Percentiles rank a stretch among this genome's conserved stretches.
Evolutionary conservation across 192 early-diverging fungal species (phyloP).

Genomic region (Mortierella antarctica): DNA sequence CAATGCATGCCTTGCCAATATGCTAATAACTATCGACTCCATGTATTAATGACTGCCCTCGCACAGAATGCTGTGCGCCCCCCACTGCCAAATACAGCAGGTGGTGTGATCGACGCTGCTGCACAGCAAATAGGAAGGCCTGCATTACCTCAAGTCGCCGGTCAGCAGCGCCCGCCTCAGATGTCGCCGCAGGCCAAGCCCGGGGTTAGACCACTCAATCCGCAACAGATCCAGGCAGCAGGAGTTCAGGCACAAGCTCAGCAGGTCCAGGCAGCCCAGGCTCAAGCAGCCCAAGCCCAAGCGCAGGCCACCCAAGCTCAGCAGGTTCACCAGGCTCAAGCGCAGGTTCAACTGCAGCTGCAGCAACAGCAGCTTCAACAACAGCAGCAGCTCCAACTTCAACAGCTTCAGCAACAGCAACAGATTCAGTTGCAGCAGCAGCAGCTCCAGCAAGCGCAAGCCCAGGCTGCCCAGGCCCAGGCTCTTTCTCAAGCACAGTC

Average conservation of each 20-base stretch:
- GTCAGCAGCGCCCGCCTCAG: conserved; percentile 35
- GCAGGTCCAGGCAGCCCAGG: conserved; percentile 13
- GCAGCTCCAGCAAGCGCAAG: conserved; percentile 26
- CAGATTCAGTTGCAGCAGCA: conserved; percentile 38
- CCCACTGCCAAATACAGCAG: conserved; percentile 18
- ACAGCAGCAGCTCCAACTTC: conserved; percentile 40
- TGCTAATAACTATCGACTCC: background rate
- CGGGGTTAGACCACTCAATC: conserved; percentile 44
- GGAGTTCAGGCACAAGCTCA: conserved; percentile 23
- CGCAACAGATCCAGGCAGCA: conserved; percentile 34
- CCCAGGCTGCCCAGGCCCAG: conserved; percentile 26
- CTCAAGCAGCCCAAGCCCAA: conserved; percentile 27
- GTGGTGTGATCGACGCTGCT: conserved; percentile 20
- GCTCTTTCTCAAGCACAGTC: conserved; percentile 30
- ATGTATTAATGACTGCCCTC: background rate
- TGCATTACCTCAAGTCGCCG: conserved; percentile 24
- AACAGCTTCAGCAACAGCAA: conserved; percentile 42
- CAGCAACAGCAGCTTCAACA: conserved; percentile 41
- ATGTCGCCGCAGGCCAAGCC: conserved; percentile 50
- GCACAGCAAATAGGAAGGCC: conserved; percentile 41
- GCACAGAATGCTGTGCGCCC: conserved; percentile 32
- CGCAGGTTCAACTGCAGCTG: conserved; percentile 26
- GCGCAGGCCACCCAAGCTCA: conserved; percentile 1
- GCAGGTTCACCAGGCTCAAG: conserved; percentile 20
- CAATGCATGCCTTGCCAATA: background rate